Evolutionary conservation across 768 basidiomycete genomes (phyloP), one percentile per base, ranked within the genome.

Genomic region (Tylopilus rubrobrunneus): DNA sequence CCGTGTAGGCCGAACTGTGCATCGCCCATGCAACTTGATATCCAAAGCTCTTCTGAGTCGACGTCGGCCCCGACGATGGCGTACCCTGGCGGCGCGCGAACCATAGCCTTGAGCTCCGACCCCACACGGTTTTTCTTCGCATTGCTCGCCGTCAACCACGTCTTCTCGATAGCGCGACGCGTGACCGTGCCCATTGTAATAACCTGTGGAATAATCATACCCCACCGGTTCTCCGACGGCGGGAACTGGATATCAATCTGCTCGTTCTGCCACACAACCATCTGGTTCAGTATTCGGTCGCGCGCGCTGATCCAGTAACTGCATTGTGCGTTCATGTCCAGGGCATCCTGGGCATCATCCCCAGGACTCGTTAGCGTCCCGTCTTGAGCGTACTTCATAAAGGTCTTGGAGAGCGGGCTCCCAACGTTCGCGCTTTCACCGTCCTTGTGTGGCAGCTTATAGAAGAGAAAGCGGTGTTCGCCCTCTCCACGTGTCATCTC

Each of bases 151-250:
- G 97, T 98, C 47, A 99, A 74, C 97, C 97, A 98, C 3, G 96
- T 98, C 71, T 87, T 91, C 73, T 98, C 97, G 58, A 98, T 96
- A 8, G 97, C 94, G 31, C 95, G 86, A 9, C 95, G 92, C 15
- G 96, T 99, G 49, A 98, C 92, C 0, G 97, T 98, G 14, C 97
- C 97, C 97, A 99, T 99, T 8, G 94, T 89, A 62, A 98, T 89
- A 45, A 98, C 89, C 69, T 97, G 94, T 2, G 96, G 97, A 7
- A 98, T 70, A 64, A 99, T 98, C 59, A 98, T 83, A 15, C 97
- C 96, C 78, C 87, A 87, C 59, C 86, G 87, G 58, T 78, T 70
- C 34, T 59, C 49, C 19, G 51, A 50, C 25, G 54, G 51, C 56
- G 39, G 47, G 40, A 89, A 76, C 28, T 85, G 87, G 64, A 91